Percentiles rank a stretch among this genome's conserved stretches.
Evolutionary conservation across 495 filamentous ascomycete genomes (phyloP).

Genomic region (Trichoderma erinaceum): DNA sequence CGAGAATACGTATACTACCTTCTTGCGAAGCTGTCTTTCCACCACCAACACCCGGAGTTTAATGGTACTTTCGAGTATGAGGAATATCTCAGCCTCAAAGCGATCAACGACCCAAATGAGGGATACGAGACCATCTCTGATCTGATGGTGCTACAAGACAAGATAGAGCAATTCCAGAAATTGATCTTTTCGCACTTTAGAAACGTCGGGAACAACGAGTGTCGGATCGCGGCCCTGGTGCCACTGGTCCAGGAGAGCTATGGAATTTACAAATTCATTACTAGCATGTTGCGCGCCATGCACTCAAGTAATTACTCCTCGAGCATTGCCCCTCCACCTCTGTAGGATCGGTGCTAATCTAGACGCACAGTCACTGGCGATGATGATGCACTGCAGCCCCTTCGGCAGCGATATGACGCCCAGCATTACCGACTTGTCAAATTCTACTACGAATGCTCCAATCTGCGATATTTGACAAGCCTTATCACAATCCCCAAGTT

Average conservation of each 20-base stretch:
- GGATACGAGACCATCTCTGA: slow-evolving; percentile 97
- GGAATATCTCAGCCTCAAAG: slow-evolving; percentile 96
- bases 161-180: slow-evolving; percentile 97
- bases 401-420: slow-evolving; percentile 81
- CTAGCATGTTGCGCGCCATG: slow-evolving; percentile 93
- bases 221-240: slow-evolving; percentile 87
- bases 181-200: slow-evolving; percentile 95
- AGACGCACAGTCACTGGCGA: slow-evolving; percentile 69
- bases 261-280: slow-evolving; percentile 94
- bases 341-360: not conserved
- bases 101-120: slow-evolving; percentile 97
- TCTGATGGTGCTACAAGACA: slow-evolving; percentile 93
- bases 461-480: slow-evolving; percentile 90
- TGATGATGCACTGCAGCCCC: slow-evolving; percentile 86
- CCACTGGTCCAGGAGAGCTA: slow-evolving; percentile 96
- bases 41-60: slow-evolving; percentile 94
- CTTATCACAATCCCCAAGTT: slow-evolving; percentile 94
- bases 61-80: slow-evolving; percentile 99
- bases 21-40: slow-evolving; percentile 86
- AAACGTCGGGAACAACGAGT: slow-evolving; percentile 86
- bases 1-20: slow-evolving; percentile 94
- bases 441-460: slow-evolving; percentile 99
- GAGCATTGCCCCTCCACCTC: not conserved
- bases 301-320: slow-evolving; percentile 65
- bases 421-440: slow-evolving; percentile 94